A percentile compares a stretch with the other conserved stretches of the same genome.
Evolutionary conservation across 2,329 filamentous ascomycete species (phyloP).

Genomic region (Fusarium goolgardi): DNA sequence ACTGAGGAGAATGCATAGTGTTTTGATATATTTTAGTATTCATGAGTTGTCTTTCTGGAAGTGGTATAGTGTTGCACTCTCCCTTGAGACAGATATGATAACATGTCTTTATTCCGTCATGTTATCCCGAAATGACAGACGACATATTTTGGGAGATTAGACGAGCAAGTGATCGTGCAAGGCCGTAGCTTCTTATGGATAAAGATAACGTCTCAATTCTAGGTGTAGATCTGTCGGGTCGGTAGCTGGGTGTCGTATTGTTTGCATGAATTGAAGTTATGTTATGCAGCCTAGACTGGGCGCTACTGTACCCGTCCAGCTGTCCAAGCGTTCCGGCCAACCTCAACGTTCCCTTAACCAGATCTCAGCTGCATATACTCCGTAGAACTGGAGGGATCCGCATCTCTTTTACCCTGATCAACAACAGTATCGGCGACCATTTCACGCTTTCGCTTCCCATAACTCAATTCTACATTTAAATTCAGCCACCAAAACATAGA

Average conservation of each 20-base stretch:
- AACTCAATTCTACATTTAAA: slow-evolving; percentile 20
- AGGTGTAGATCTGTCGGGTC: not conserved
- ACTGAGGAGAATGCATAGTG: not conserved
- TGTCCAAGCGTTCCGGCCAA: slow-evolving; percentile 18
- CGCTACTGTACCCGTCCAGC: slow-evolving; percentile 14
- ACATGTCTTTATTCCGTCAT: not conserved
- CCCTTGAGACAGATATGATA: not conserved
- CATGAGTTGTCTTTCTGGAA: not conserved
- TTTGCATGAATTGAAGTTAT: slow-evolving; percentile 10
- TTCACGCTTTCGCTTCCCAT: slow-evolving; percentile 12
- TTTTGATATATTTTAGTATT: not conserved
- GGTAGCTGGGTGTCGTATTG: not conserved
- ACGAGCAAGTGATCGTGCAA: not conserved
- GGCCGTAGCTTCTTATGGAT: not conserved
- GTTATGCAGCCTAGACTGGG: not conserved
- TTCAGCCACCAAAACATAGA: slow-evolving; percentile 25
- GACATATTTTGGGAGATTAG: not conserved
- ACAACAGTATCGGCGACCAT: slow-evolving; percentile 14
- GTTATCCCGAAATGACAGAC: not conserved
- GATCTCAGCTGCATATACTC: slow-evolving; percentile 25
- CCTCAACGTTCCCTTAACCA: slow-evolving; percentile 4
- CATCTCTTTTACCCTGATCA: slow-evolving; percentile 26
- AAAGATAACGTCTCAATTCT: not conserved
- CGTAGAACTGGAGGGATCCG: slow-evolving; percentile 8
- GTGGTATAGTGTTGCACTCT: not conserved